Conservation (phyloP, 768 basidiomycete species). For the Panaeolus cyanescens region DNA sequence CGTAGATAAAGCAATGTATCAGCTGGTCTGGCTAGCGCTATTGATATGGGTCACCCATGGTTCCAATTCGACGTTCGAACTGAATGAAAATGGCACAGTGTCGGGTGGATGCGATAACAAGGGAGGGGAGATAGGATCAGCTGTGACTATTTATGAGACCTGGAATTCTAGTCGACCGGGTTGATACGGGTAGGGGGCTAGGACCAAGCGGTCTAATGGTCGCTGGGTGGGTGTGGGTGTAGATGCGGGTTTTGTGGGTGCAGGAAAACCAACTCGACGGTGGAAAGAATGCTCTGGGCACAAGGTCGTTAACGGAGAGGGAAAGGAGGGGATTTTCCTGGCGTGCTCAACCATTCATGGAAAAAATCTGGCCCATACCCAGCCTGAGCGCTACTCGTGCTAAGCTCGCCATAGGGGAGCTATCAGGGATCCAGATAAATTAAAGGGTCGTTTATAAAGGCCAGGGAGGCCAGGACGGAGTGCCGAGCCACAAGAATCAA, state of each 20-base stretch:
- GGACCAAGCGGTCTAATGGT: background rate
- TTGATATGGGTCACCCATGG: background rate
- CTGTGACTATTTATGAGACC: background rate
- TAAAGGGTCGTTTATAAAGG: background rate
- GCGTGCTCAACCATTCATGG: too few species aligned
- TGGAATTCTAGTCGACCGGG: background rate
- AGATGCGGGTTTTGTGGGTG: background rate
- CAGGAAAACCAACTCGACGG: background rate
- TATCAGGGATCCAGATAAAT: background rate
- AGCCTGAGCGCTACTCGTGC: too few species aligned
- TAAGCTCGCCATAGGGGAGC: too few species aligned
- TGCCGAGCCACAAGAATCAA: background rate
- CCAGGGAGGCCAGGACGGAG: background rate
- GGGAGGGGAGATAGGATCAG: background rate
- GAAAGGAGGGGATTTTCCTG: background rate
- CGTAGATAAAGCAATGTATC: background rate
- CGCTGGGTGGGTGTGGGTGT: background rate
- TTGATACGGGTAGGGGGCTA: background rate
- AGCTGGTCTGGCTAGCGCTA: background rate
- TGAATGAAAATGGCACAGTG: background rate
- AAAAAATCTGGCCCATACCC: too few species aligned
- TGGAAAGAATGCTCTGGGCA: background rate
- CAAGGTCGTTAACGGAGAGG: background rate
- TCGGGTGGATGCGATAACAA: too few species aligned
- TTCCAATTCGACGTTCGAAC: background rate